These are phyloP conservation scores for Toxoplasma gondii DNA, from an alignment of 169 alveolate genomes.

Conservation along the genomic window DNA sequence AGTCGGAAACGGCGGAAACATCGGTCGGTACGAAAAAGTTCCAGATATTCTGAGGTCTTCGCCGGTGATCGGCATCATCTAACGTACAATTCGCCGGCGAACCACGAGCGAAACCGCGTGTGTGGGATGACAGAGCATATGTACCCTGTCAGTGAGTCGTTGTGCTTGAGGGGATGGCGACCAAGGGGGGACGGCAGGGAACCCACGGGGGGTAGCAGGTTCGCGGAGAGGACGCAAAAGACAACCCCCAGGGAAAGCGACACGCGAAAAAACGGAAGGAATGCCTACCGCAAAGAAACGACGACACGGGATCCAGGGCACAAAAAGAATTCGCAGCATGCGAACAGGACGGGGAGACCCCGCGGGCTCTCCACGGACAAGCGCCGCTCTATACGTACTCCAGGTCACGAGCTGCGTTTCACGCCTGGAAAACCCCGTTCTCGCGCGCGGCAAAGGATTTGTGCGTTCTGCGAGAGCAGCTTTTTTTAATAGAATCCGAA, in stretches of 20 bases:
- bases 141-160: too few relatives aligned
- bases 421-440: too few relatives aligned
- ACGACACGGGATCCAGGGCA: neutral
- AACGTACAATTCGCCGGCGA: too few relatives aligned
- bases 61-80: neutral
- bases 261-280: neutral
- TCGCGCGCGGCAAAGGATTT: too few relatives aligned
- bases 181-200: neutral
- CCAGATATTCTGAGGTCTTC: neutral
- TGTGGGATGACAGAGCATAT: neutral
- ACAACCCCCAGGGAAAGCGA: neutral
- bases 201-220: neutral
- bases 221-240: neutral
- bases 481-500: too few relatives aligned
- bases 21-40: neutral
- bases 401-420: neutral
- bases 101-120: neutral
- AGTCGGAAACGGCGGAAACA: neutral
- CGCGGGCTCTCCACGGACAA: neutral
- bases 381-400: neutral
- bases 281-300: neutral
- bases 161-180: neutral
- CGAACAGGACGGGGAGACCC: neutral
- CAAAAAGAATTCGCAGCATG: neutral
- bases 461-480: too few relatives aligned